Evolutionary conservation across 345 rosid species (phyloP), one percentile per base, ranked within the genome.

Genomic region (Punica granatum): DNA sequence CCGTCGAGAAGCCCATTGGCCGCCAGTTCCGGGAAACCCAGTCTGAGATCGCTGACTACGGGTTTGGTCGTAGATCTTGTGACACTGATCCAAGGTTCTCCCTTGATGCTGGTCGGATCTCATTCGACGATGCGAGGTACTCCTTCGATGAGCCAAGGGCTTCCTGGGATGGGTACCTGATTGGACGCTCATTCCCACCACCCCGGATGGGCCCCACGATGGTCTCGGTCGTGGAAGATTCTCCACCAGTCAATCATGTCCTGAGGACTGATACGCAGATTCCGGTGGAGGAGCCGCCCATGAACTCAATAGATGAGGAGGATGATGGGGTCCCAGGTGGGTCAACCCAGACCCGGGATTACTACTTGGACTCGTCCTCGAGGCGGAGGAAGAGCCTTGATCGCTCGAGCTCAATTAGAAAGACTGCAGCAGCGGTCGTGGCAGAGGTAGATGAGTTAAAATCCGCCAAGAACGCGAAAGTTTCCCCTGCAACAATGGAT

Each of bases 11-110:
- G 80, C 98, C 99, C 31, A 88, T 88, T 14, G 91, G 96, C 14
- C 79, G 97, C 66, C 98, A 91, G 75, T 89, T 82, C 72, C 76
- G 96, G 28, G 99, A 94, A 70, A 94, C 99, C 9, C 98, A 91
- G 79, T 94, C 99, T 35, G 99, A 94, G 76, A 88, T 94, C 44
- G 99, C 97, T 5, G 99, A 94, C 72, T 94, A 94, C 28, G 97
- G 96, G 30, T 94, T 80, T 37, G 99, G 99, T 28, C 76, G 99
- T 71, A 81, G 99, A 61, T 94, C 99, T n/a, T 94, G 99, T 56
- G 99, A 94, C 65, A 94, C 97, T 33, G 99, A 94, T 78, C 99
- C 97, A 19, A 78, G 99, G 66, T 94, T 94, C 81, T 94, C 99
- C 0, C 83, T 91, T 7, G 97, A 85, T 73, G 95, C 91, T 1